Conservation (phyloP, 1,284 basidiomycete species). For the Naganishia albida region DNA sequence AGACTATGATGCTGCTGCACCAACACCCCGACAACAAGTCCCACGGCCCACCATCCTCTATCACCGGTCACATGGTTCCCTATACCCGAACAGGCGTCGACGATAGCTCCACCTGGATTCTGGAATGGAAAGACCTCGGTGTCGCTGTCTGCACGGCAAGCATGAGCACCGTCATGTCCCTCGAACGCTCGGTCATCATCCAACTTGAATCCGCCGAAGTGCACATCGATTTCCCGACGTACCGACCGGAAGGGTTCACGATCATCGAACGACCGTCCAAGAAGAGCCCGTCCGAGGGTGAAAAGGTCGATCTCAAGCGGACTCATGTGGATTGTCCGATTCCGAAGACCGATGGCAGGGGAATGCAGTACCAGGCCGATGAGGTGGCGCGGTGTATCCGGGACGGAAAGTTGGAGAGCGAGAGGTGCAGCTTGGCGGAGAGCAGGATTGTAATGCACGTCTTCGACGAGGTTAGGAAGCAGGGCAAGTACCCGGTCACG, state of each 20-base stretch:
- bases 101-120: slow-evolving; percentile 69
- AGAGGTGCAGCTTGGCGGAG: slow-evolving; percentile 71
- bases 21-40: slow-evolving; percentile 69
- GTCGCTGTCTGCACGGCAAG: slow-evolving; percentile 39
- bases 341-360: slow-evolving; percentile 54
- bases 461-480: slow-evolving; percentile 69
- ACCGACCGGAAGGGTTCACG: slow-evolving; percentile 28
- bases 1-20: slow-evolving; percentile 75
- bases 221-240: slow-evolving; percentile 38
- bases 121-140: slow-evolving; percentile 63
- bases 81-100: slow-evolving; percentile 76
- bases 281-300: slow-evolving; percentile 55
- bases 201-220: slow-evolving; percentile 48
- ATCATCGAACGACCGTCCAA: slow-evolving; percentile 30
- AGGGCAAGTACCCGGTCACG: slow-evolving; percentile 38
- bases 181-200: slow-evolving; percentile 39
- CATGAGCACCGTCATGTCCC: slow-evolving; percentile 41
- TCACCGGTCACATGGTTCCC: slow-evolving; percentile 53
- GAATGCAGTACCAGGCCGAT: slow-evolving; percentile 54
- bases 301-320: slow-evolving; percentile 65
- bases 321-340: slow-evolving; percentile 59
- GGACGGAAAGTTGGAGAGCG: slow-evolving; percentile 73
- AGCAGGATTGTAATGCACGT: slow-evolving; percentile 74
- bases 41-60: slow-evolving; percentile 53
- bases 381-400: slow-evolving; percentile 78